Evolutionary conservation across 2,329 filamentous ascomycete genomes (phyloP).

Genomic region (Diplodia intermedia): DNA sequence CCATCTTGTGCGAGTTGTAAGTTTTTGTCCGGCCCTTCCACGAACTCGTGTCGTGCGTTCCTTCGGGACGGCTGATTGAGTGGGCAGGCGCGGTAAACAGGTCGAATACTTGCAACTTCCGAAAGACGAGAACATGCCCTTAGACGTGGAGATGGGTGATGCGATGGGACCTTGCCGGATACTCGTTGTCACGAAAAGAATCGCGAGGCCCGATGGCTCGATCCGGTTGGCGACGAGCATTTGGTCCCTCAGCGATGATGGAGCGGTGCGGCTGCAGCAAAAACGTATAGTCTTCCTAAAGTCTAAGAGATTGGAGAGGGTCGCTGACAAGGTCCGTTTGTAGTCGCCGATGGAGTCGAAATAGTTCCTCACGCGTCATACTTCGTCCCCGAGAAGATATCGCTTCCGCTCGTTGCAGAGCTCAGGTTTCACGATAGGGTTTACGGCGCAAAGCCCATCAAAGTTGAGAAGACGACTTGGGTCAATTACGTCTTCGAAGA

Average conservation of each 20-base stretch:
- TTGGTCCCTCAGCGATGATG: conserved; percentile 55
- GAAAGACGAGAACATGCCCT: conserved; percentile 44
- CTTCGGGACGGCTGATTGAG: neutral
- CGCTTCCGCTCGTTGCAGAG: conserved; percentile 47
- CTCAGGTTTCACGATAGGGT: conserved; percentile 51
- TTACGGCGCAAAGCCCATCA: conserved; percentile 46
- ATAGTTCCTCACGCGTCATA: conserved; percentile 55
- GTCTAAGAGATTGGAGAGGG: too few species aligned
- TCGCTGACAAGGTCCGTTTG: neutral
- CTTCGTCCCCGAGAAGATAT: conserved; percentile 54
- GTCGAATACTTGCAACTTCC: conserved; percentile 53
- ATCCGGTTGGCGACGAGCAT: conserved; percentile 53
- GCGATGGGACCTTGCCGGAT: conserved; percentile 51
- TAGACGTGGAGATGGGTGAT: conserved; percentile 51
- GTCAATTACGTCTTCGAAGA: conserved; percentile 54
- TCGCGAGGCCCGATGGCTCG: conserved; percentile 46
- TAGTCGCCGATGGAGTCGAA: conserved; percentile 33
- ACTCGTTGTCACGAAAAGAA: conserved; percentile 53
- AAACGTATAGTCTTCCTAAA: conserved; percentile 38
- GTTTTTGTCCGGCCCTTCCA: conserved; percentile 30
- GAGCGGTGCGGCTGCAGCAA: conserved; percentile 52
- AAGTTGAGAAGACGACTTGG: conserved; percentile 52
- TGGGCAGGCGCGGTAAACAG: conserved; percentile 44
- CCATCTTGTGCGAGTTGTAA: conserved; percentile 54
- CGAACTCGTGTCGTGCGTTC: neutral